These are phyloP conservation scores for Botrytis paeoniae DNA, from an alignment of 2,329 filamentous ascomycete species.

Conservation along the genomic window DNA sequence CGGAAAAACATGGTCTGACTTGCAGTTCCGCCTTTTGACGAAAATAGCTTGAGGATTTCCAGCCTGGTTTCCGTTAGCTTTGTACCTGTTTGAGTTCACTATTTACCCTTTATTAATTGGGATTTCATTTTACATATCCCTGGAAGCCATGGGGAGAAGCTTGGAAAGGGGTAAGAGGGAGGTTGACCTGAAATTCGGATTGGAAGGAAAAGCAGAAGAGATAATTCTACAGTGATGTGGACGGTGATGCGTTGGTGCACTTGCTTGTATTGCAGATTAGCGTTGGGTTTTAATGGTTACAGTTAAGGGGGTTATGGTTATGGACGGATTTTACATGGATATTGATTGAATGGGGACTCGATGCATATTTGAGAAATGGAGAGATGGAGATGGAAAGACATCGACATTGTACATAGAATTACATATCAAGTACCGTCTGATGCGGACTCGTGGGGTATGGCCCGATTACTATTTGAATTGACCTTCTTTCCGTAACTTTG, in stretches of 20 bases:
- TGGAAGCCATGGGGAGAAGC: not conserved
- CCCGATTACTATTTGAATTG: slow-evolving; percentile 14
- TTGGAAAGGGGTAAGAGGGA: not conserved
- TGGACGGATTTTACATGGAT: slow-evolving; percentile 11
- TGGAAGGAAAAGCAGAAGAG: not conserved
- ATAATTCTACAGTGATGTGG: not conserved
- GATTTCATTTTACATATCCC: not conserved
- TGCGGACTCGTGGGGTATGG: not conserved
- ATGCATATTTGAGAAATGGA: slow-evolving; percentile 14
- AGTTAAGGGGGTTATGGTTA: slow-evolving; percentile 4
- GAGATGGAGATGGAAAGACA: slow-evolving; percentile 4
- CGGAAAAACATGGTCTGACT: not conserved
- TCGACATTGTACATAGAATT: slow-evolving; percentile 17
- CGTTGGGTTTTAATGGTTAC: slow-evolving; percentile 12
- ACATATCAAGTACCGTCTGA: not conserved
- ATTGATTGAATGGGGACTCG: slow-evolving; percentile 8
- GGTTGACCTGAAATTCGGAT: not conserved
- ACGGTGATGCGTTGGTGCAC: slow-evolving; percentile 4
- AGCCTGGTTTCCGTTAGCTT: not conserved
- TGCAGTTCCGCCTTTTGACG: not conserved
- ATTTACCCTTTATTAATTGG: not conserved
- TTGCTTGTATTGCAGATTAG: slow-evolving; percentile 16
- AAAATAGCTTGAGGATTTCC: not conserved
- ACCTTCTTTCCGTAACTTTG: slow-evolving; percentile 3
- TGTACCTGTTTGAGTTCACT: slow-evolving; percentile 1